Evolutionary conservation across 2,329 filamentous ascomycete genomes (phyloP).

Genomic region (Fusarium redolens): DNA sequence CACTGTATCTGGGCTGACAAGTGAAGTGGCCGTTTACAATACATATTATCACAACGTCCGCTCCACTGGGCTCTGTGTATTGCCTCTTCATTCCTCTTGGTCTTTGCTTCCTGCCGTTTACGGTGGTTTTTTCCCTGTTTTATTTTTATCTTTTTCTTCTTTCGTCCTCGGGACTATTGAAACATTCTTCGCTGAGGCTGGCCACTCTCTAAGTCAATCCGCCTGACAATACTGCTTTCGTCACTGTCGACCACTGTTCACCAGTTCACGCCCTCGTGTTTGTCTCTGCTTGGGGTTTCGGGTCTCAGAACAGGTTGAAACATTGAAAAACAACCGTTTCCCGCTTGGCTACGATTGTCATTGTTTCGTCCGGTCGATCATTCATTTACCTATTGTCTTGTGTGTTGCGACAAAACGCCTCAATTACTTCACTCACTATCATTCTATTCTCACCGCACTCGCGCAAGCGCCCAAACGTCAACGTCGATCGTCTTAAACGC

Average conservation of each 20-base stretch:
- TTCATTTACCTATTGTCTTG: not conserved
- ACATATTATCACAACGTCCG: constrained; percentile 44
- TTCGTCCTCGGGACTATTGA: constrained; percentile 10
- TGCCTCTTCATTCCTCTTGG: constrained; percentile 33
- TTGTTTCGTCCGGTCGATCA: constrained; percentile 30
- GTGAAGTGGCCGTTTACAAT: constrained; percentile 17
- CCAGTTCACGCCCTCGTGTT: constrained; percentile 8
- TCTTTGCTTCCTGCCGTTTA: constrained; percentile 21
- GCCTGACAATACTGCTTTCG: constrained; percentile 10
- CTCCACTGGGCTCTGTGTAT: constrained; percentile 13
- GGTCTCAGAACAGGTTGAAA: constrained; percentile 29
- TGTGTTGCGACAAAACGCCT: constrained; percentile 32
- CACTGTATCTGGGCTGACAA: constrained; percentile 6
- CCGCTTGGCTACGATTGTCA: not conserved
- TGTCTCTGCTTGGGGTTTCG: constrained; percentile 20
- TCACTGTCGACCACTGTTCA: constrained; percentile 23
- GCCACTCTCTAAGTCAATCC: constrained; percentile 15
- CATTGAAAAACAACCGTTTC: constrained; percentile 34
- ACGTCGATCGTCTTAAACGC: constrained; percentile 36
- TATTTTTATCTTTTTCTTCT: constrained; percentile 10
- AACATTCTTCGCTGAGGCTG: constrained; percentile 37
- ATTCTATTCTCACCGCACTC: constrained; percentile 11
- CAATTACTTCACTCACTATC: constrained; percentile 3
- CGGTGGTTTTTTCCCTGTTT: constrained; percentile 19
- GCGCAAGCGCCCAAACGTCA: constrained; percentile 27